Evolutionary conservation across 768 basidiomycete genomes (phyloP).

Genomic region (button mushroom (Agaricus bisporus)): DNA sequence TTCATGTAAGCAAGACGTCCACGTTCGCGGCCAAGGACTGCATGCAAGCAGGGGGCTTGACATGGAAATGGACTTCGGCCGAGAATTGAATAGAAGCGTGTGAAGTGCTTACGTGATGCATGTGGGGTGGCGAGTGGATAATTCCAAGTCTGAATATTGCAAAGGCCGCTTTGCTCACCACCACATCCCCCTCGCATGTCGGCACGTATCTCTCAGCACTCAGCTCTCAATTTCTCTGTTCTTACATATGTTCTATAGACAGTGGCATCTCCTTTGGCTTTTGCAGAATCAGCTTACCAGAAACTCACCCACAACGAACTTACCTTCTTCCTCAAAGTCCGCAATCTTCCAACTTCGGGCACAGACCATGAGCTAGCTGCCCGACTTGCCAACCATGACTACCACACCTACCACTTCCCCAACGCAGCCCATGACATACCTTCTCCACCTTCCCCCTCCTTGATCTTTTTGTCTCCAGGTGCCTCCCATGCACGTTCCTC

Average conservation of each 20-base stretch:
- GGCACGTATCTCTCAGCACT: not conserved
- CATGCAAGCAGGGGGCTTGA: no score
- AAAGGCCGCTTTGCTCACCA: not conserved
- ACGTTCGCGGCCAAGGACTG: no score
- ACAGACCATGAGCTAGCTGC: conserved; percentile 59
- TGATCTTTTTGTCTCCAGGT: conserved; percentile 19
- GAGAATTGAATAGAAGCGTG: no score
- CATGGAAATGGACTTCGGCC: no score
- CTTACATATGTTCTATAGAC: not conserved
- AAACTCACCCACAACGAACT: conserved; percentile 64
- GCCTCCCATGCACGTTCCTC: conserved; percentile 21
- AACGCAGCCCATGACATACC: conserved; percentile 22
- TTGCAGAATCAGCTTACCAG: conserved; percentile 65
- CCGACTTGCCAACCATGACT: conserved; percentile 69
- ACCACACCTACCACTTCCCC: conserved; percentile 65
- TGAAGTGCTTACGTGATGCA: no score
- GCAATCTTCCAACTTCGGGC: conserved; percentile 63
- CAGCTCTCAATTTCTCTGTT: not conserved
- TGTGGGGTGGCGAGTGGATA: not conserved
- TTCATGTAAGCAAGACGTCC: no score
- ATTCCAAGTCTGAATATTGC: not conserved
- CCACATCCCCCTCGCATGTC: conserved; percentile 1
- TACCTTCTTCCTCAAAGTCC: conserved; percentile 67
- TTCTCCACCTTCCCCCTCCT: conserved; percentile 22
- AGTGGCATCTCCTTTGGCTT: conserved; percentile 24